Conservation (phyloP, 2,329 filamentous ascomycete genomes). For the Penicillium oxalicum region DNA sequence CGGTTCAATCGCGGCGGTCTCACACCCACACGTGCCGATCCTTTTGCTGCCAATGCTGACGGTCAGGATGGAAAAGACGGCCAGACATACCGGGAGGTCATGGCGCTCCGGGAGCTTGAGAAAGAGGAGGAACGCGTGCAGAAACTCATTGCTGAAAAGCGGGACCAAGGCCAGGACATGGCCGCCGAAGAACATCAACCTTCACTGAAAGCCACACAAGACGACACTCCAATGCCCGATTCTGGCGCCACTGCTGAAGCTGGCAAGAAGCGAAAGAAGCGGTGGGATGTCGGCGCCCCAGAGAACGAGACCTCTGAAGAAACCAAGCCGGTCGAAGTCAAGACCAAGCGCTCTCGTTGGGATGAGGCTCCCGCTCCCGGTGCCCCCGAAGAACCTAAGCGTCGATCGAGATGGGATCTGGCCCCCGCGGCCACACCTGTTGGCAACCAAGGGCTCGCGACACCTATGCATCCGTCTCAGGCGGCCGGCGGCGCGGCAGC, state of each 20-base stretch:
- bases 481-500: conserved; percentile 47
- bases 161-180: conserved; percentile 54
- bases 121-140: conserved; percentile 85
- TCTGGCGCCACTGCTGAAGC: conserved; percentile 61
- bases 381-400: conserved; percentile 57
- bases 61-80: conserved; percentile 64
- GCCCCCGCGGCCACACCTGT: conserved; percentile 73
- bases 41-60: conserved; percentile 71
- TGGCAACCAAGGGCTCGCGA: conserved; percentile 66
- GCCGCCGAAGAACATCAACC: conserved; percentile 60
- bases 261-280: conserved; percentile 80
- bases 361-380: conserved; percentile 67
- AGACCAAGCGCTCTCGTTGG: conserved; percentile 77
- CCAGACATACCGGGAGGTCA: conserved; percentile 79
- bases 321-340: conserved; percentile 49
- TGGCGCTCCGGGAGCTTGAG: conserved; percentile 85
- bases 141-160: conserved; percentile 71
- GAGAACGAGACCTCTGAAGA: conserved; percentile 46
- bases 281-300: conserved; percentile 78
- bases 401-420: conserved; percentile 87
- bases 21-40: conserved; percentile 78
- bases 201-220: conserved; percentile 61
- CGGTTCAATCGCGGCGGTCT: conserved; percentile 75
- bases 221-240: conserved; percentile 67
- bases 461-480: conserved; percentile 69